A percentile compares a stretch with the other conserved stretches of the same genome.
These are phyloP conservation scores for Nitzschia sp. DNA, from an alignment of 108 stramenopile species.

Conservation along the genomic window DNA sequence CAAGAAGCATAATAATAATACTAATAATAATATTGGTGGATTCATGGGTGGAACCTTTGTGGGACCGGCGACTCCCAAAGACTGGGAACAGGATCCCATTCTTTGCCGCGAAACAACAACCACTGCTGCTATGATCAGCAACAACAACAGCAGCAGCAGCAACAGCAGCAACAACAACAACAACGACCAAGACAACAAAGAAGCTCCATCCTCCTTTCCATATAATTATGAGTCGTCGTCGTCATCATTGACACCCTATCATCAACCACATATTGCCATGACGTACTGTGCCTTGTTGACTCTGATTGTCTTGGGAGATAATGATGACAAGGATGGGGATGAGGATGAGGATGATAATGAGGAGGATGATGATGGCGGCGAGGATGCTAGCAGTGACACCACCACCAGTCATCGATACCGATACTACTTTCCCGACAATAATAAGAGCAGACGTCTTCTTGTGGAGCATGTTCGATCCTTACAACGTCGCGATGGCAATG, in stretches of 20 bases:
- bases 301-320: constrained; percentile 58
- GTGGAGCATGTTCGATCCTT: constrained; percentile 9
- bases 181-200: neutral
- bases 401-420: too few relatives aligned
- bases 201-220: neutral
- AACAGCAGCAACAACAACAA: neutral
- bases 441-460: neutral
- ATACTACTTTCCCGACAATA: constrained; percentile 5
- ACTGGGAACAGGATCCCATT: too few relatives aligned
- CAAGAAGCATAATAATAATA: constrained; percentile 45
- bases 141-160: too few relatives aligned
- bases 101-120: too few relatives aligned
- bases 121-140: too few relatives aligned
- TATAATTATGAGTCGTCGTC: neutral
- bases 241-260: constrained; percentile 22
- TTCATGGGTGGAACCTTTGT: constrained; percentile 1
- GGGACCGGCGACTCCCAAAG: neutral
- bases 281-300: constrained; percentile 83
- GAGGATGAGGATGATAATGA: neutral
- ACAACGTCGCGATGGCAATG: constrained; percentile 31
- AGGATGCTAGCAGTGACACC: constrained; percentile 7
- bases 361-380: neutral
- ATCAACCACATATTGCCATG: constrained; percentile 77
- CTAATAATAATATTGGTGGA: neutral
- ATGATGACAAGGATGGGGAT: neutral